Evolutionary conservation across 2,329 filamentous ascomycete genomes (phyloP).

Genomic region (Zalaria obscura): DNA sequence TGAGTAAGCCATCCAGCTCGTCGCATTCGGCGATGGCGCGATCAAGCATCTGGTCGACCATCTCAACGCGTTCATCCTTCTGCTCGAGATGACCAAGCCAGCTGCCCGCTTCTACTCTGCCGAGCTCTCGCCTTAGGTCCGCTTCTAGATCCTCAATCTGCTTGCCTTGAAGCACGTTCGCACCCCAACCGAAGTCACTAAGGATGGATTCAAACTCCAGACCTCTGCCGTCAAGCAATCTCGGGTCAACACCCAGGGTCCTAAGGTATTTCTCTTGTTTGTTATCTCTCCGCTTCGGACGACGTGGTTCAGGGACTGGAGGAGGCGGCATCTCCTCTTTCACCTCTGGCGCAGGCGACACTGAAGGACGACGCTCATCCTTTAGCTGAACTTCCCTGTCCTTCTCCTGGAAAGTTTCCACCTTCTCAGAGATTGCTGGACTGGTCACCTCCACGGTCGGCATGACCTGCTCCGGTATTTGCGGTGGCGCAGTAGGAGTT

Average conservation of each 20-base stretch:
- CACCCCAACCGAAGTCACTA: slow-evolving; percentile 80
- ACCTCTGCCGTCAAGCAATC: slow-evolving; percentile 60
- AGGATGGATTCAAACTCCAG: slow-evolving; percentile 71
- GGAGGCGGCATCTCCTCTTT: slow-evolving; percentile 4
- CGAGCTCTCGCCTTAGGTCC: slow-evolving; percentile 76
- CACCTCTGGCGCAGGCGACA: slow-evolving; percentile 15
- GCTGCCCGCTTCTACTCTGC: slow-evolving; percentile 79
- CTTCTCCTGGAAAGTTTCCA: slow-evolving; percentile 7
- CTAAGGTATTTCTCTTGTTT: slow-evolving; percentile 69
- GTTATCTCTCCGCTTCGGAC: slow-evolving; percentile 44
- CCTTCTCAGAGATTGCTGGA: slow-evolving; percentile 10
- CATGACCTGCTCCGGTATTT: background rate
- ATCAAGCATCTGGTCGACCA: slow-evolving; percentile 76
- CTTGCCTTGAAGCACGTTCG: slow-evolving; percentile 57
- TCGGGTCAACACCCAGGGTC: slow-evolving; percentile 62
- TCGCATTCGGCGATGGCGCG: slow-evolving; percentile 89
- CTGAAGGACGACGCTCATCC: slow-evolving; percentile 7
- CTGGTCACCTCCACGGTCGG: slow-evolving; percentile 47
- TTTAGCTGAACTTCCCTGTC: slow-evolving; percentile 10
- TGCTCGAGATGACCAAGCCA: slow-evolving; percentile 76
- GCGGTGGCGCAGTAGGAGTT: background rate
- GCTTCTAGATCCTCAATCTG: slow-evolving; percentile 68
- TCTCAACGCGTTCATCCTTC: slow-evolving; percentile 78
- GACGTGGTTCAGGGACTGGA: background rate
- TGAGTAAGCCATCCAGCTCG: slow-evolving; percentile 85